Evolutionary conservation across 83 land plant species (phyloP).

Genomic region (Isoetes engelmannii): DNA sequence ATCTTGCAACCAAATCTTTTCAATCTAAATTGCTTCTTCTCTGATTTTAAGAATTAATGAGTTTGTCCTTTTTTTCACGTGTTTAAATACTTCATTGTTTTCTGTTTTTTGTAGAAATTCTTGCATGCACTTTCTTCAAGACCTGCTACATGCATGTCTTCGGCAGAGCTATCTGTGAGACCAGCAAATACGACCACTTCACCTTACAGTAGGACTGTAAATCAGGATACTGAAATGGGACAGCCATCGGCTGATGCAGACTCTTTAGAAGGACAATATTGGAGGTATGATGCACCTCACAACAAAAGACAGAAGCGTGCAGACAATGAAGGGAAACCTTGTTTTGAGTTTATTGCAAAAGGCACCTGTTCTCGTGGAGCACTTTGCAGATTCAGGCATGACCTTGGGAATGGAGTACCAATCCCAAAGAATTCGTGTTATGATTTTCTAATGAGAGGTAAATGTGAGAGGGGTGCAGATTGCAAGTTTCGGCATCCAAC

Average conservation of each 20-base stretch:
- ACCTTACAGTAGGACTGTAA: constrained; percentile 43
- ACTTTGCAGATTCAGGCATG: constrained; percentile 71
- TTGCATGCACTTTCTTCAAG: constrained; percentile 94
- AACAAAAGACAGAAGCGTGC: constrained; percentile 51
- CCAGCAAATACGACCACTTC: constrained; percentile 73
- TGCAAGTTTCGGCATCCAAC: constrained; percentile 69
- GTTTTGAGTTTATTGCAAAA: constrained; percentile 71
- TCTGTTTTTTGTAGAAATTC: constrained; percentile 65
- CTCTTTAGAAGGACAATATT: constrained; percentile 64
- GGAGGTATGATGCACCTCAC: constrained; percentile 77
- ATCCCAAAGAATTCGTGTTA: constrained; percentile 64
- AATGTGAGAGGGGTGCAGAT: constrained; percentile 83
- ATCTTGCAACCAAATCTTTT: neutral
- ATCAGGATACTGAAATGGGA: constrained; percentile 12
- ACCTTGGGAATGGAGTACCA: constrained; percentile 54
- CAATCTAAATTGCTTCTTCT: neutral
- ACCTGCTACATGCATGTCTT: constrained; percentile 70
- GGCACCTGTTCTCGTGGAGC: constrained; percentile 82
- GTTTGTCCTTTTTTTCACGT: neutral
- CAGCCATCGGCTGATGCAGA: neutral
- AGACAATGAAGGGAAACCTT: constrained; percentile 46
- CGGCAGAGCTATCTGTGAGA: constrained; percentile 43
- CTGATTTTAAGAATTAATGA: neutral
- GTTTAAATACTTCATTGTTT: neutral
- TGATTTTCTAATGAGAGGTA: constrained; percentile 83